phyloP scores from a whole-genome alignment of 139 green algal species.

The Pseudopediastrum boryanum region DNA sequence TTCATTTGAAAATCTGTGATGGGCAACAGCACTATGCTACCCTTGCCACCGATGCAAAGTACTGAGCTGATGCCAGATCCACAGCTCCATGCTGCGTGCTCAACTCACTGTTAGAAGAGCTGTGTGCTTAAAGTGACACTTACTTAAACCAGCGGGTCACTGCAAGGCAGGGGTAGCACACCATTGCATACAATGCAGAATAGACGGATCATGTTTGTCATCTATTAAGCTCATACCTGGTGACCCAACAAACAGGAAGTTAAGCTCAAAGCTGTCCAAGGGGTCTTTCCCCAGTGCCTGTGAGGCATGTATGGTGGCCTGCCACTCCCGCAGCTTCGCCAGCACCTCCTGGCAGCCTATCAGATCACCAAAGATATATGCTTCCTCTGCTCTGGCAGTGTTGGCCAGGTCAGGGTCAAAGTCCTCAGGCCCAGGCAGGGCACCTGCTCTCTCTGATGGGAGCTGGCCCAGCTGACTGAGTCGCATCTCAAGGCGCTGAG shows the following conservation, averaged over 20 bases:
- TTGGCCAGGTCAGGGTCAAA: slow-evolving; percentile 13
- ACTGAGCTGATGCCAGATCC: too few relatives aligned
- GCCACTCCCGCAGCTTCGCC: slow-evolving; percentile 47
- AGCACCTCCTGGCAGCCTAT: slow-evolving; percentile 50
- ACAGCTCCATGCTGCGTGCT: too few relatives aligned
- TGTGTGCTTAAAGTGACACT: too few relatives aligned
- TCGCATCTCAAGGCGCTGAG: slow-evolving; percentile 1
- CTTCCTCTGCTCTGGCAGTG: not conserved
- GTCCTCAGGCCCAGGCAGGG: slow-evolving; percentile 37
- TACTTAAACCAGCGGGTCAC: too few relatives aligned
- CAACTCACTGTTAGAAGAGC: too few relatives aligned
- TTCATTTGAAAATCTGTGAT: too few relatives aligned
- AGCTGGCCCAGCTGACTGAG: not conserved
- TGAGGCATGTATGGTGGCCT: slow-evolving; percentile 44
- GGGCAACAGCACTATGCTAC: too few relatives aligned
- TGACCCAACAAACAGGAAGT: slow-evolving; percentile 43
- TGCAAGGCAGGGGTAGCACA: too few relatives aligned
- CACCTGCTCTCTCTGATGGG: slow-evolving; percentile 6
- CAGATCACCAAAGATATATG: slow-evolving; percentile 46
- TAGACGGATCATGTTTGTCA: too few relatives aligned
- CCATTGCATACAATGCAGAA: not conserved
- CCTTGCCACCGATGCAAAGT: too few relatives aligned
- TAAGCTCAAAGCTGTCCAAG: slow-evolving; percentile 51
- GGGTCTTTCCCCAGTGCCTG: slow-evolving; percentile 46
- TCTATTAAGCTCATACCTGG: slow-evolving; percentile 38